Percentiles rank a stretch among this genome's conserved stretches.
Evolutionary conservation across 768 basidiomycete species (phyloP).

Genomic region (Kondoa subrosea): DNA sequence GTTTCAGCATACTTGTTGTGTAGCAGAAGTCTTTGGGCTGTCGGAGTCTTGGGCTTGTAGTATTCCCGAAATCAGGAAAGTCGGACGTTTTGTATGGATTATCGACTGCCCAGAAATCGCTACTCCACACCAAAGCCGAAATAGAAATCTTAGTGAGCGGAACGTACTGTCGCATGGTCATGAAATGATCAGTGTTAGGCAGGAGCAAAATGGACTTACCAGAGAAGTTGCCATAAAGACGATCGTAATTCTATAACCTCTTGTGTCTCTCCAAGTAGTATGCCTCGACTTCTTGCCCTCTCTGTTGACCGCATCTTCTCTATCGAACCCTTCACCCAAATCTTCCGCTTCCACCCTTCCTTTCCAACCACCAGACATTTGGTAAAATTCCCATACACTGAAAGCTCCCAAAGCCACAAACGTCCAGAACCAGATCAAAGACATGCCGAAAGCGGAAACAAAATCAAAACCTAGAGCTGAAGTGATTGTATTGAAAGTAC

Average conservation of each 20-base stretch:
- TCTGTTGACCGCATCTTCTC: slow-evolving; percentile 13
- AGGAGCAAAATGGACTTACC: background rate
- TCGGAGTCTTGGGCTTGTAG: slow-evolving; percentile 43
- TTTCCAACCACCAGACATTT: slow-evolving; percentile 22
- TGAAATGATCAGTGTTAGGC: background rate
- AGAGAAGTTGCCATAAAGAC: slow-evolving; percentile 52
- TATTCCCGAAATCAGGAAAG: slow-evolving; percentile 43
- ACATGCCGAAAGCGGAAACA: slow-evolving; percentile 44
- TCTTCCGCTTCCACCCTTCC: slow-evolving; percentile 16
- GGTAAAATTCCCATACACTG: slow-evolving; percentile 46
- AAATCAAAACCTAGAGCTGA: slow-evolving; percentile 61
- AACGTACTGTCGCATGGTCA: slow-evolving; percentile 37
- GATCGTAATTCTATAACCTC: slow-evolving; percentile 43
- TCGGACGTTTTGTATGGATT: slow-evolving; percentile 33
- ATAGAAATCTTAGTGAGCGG: slow-evolving; percentile 62
- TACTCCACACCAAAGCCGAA: slow-evolving; percentile 55
- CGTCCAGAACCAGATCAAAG: slow-evolving; percentile 45
- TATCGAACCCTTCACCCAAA: slow-evolving; percentile 25
- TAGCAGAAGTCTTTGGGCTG: slow-evolving; percentile 58
- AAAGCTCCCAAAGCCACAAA: slow-evolving; percentile 43
- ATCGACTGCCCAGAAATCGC: slow-evolving; percentile 42
- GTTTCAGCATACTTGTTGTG: slow-evolving; percentile 57
- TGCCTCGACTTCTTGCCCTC: background rate
- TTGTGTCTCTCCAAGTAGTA: slow-evolving; percentile 26
- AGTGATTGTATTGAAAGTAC: slow-evolving; percentile 38